Evolutionary conservation across 305 asterid species (phyloP).

Genomic region (Caryopteris hybrid): DNA sequence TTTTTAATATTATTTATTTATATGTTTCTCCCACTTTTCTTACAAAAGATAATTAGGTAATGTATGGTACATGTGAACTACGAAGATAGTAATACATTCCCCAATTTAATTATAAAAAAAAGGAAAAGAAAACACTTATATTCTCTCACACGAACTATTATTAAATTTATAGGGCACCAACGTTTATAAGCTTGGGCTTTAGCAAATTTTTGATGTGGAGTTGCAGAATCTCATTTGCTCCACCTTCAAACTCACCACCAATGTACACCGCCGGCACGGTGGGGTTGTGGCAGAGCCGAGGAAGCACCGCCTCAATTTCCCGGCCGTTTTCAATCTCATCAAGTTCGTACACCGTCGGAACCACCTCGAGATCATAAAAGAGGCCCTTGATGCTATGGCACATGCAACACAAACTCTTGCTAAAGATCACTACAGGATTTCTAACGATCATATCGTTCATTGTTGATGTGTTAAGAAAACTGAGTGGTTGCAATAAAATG

Average conservation of each 20-base stretch:
- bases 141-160: no score
- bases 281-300: slow-evolving; percentile 35
- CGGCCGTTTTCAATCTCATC: slow-evolving; percentile 41
- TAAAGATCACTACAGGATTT: slow-evolving; percentile 53
- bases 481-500: not conserved
- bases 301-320: slow-evolving; percentile 50
- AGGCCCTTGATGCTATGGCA: slow-evolving; percentile 42
- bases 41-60: no score
- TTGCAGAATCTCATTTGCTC: slow-evolving; percentile 44
- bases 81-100: no score
- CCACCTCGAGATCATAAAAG: slow-evolving; percentile 36
- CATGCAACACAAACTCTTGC: slow-evolving; percentile 43
- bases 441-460: slow-evolving; percentile 29
- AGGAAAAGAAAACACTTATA: no score
- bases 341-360: slow-evolving; percentile 42
- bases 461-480: not conserved
- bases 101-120: no score
- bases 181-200: slow-evolving; percentile 41
- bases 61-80: no score
- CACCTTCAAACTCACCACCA: slow-evolving; percentile 53
- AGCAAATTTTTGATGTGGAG: slow-evolving; percentile 42
- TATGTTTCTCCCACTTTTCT: no score
- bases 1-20: no score
- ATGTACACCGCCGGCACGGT: slow-evolving; percentile 48
- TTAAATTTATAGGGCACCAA: slow-evolving; percentile 32